These are phyloP conservation scores for Stachybotrys chlorohalonatus DNA, from an alignment of 2,329 filamentous ascomycete genomes.

Conservation along the genomic window DNA sequence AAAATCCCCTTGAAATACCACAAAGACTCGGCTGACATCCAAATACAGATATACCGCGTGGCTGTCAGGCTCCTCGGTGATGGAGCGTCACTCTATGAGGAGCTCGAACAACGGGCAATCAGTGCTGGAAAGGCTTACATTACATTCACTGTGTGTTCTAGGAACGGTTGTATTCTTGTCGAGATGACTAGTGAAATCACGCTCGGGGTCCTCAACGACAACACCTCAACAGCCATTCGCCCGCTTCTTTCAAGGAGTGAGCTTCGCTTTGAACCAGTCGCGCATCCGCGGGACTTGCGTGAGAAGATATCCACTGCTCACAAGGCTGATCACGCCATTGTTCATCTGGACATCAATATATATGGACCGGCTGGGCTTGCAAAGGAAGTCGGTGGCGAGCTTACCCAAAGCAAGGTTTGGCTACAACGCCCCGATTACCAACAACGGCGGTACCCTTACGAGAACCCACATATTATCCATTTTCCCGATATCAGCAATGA, in stretches of 20 bases:
- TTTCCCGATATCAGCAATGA: conserved; percentile 1
- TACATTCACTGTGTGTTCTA: neutral
- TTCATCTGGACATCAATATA: conserved; percentile 24
- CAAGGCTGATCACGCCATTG: conserved; percentile 17
- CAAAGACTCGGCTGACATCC: too few species aligned
- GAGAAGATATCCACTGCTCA: conserved; percentile 13
- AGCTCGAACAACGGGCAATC: neutral
- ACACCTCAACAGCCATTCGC: neutral
- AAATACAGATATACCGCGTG: neutral
- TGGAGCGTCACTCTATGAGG: neutral
- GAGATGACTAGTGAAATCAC: neutral
- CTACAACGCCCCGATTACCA: conserved; percentile 22
- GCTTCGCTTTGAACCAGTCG: conserved; percentile 5
- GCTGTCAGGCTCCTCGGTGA: neutral
- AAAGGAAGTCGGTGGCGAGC: conserved; percentile 12
- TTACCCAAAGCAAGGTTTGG: conserved; percentile 21
- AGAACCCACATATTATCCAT: conserved; percentile 7
- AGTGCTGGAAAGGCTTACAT: neutral
- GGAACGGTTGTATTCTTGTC: neutral
- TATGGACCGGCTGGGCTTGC: conserved; percentile 19
- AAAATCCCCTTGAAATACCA: neutral
- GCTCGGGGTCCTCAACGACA: neutral
- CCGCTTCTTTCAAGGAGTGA: neutral
- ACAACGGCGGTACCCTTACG: conserved; percentile 1
- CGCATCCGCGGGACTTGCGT: conserved; percentile 4